Evolutionary conservation across 208 protist genomes (phyloP), one percentile per base, ranked within the genome.

Genomic region (Acanthamoeba polyphaga): DNA sequence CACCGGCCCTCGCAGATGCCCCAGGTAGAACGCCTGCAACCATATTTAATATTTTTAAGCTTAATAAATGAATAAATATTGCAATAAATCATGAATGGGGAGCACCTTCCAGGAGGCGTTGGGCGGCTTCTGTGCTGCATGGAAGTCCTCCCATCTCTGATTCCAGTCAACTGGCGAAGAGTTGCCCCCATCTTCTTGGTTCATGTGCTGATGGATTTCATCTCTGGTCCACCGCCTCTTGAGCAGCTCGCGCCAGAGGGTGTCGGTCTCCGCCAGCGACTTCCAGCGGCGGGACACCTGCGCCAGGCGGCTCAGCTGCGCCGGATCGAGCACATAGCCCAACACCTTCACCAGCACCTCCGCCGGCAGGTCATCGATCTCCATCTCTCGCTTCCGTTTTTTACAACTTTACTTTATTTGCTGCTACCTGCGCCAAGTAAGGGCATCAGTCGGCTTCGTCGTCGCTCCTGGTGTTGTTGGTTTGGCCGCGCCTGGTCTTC

Each of bases 201-300:
- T 29, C 29, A 32, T 2, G 53, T 10, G 53, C 2, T 72, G 1
- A n/a, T n/a, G n/a, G 1, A 12, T 72, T 34, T 72, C 64, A 12
- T 78, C 34, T 78, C 38, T 34, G 1, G n/a, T n/a, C 76, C 76
- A 85, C 13, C 76, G 38, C 49, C 12, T 8, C 24, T 34, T 24
- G 49, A 85, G 55, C 46, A 85, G 24, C n/a, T 85, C 76, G 17
- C 76, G 76, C 76, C 76, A 85, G 13, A 85, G 76, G 38, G 24
- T 43, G n/a, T 85, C 76, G 22, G 76, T 32, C n/a, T 85, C 76
- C 4, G 76, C 19, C 15, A 85, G 76, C 13, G 34, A 22, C 46
- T 85, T 85, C 76, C 76, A 85, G 9, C 76, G 76, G 9, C 76
- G 76, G 1, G 76, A 85, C 46, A 85, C 76, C 49, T 85, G 43